Percentiles rank a stretch among this genome's conserved stretches.
Conservation (phyloP, 2,329 filamentous ascomycete genomes). For the Colletotrichum lini region DNA sequence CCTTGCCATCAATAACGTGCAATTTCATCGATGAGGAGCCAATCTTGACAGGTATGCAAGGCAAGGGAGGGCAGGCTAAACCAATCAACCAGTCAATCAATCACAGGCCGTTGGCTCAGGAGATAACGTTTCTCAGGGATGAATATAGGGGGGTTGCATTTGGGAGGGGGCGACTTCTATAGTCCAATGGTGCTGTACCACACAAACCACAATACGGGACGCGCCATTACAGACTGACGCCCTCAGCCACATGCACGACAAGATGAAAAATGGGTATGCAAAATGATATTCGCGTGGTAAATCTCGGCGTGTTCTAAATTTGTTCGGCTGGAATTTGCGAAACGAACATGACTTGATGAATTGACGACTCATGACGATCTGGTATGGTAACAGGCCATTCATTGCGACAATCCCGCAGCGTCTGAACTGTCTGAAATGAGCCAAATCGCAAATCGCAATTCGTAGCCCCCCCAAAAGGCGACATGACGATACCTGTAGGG, state of each 20-base stretch:
- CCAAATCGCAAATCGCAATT: conserved; percentile 14
- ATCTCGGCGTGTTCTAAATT: conserved; percentile 40
- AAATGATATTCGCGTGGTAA: conserved; percentile 31
- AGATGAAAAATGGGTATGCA: conserved; percentile 39
- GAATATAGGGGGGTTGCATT: conserved; percentile 35
- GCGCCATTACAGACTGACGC: conserved; percentile 6
- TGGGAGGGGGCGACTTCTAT: not conserved
- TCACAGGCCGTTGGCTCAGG: conserved; percentile 7
- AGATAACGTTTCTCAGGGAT: conserved; percentile 22
- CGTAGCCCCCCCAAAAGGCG: not conserved
- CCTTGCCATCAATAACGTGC: not conserved
- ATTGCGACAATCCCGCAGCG: conserved; percentile 29
- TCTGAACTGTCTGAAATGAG: not conserved
- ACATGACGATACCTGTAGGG: conserved; percentile 1
- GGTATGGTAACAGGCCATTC: conserved; percentile 4
- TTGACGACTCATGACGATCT: not conserved
- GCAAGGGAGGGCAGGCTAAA: not conserved
- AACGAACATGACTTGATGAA: conserved; percentile 10
- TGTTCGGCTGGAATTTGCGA: conserved; percentile 23
- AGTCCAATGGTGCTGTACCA: not conserved
- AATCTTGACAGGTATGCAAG: not conserved
- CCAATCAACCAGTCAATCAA: not conserved
- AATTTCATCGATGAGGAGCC: conserved; percentile 22
- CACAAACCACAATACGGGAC: conserved; percentile 7
- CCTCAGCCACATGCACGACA: conserved; percentile 31